phyloP scores from a whole-genome alignment of 768 basidiomycete genomes.

The Mycena vitilis region DNA sequence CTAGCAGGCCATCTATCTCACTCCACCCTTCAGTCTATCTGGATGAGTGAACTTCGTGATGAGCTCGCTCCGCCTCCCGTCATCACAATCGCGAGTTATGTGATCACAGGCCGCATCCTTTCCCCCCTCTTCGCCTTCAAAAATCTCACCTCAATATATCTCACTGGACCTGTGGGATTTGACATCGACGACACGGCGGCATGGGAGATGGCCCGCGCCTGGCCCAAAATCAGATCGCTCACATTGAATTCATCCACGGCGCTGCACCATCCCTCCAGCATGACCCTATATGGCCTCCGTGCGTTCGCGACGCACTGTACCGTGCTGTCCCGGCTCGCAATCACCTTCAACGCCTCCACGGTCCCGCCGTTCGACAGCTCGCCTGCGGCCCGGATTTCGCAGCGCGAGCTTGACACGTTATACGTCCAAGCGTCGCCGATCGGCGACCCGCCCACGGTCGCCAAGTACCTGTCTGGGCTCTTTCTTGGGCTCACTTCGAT shows the following conservation, averaged over 20 bases:
- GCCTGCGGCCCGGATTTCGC: background rate
- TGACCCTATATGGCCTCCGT: background rate
- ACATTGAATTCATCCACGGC: background rate
- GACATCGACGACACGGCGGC: conserved; percentile 12
- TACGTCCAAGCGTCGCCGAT: background rate
- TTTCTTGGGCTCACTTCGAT: too few relatives aligned
- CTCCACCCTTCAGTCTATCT: background rate
- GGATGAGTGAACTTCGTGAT: too few relatives aligned
- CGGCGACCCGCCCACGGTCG: background rate
- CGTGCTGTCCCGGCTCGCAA: background rate
- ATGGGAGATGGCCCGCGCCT: conserved; percentile 2
- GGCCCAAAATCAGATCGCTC: background rate
- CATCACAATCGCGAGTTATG: background rate
- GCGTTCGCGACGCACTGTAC: conserved; percentile 1
- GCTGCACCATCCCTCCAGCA: background rate
- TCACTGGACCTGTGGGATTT: background rate
- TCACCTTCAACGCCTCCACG: conserved; percentile 6
- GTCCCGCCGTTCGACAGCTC: conserved; percentile 4
- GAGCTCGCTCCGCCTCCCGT: background rate
- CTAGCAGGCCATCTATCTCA: background rate
- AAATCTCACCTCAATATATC: conserved; percentile 1
- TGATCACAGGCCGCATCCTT: background rate
- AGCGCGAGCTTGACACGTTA: background rate
- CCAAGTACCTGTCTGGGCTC: too few relatives aligned
- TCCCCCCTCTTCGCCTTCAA: background rate